Base-by-base conservation (phyloP, 2,329 filamentous ascomycete genomes). In the Biscogniauxia marginata region DNA sequence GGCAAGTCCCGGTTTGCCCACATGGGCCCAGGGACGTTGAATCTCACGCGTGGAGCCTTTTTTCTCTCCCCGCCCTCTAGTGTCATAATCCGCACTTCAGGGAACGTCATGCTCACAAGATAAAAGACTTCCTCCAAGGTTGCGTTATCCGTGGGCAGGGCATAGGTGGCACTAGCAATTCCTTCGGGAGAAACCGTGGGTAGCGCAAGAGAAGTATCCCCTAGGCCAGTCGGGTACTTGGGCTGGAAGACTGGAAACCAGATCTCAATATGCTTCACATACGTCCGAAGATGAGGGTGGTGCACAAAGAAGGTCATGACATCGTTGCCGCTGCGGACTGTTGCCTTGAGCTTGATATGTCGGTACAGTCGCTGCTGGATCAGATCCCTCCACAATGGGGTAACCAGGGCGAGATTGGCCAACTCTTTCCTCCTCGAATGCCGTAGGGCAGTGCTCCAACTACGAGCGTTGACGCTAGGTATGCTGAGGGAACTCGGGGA, bases 171-270 rank as follows among this genome's bases (percentile, higher is more conserved):
- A 46, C 79, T 80, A n/a, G 79, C 80, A 54, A 84, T 73, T 24
- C 81, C 81, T 57, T 83, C 80, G 44, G 77, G 76, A 2, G 79
- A 81, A n/a, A 84, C 77, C 0, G 77, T 81, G 7, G 81, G 81
- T 8, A 83, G 70, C 1, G 76, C 71, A 50, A 78, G 73, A 54
- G 70, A 66, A 0, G 74, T 75, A 44, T 76, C 75, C 16, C 77
- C 75, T 19, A 76, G 62, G 3, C 75, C 72, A 44, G 74, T 65
- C 4, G 78, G 73, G 8, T 76, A 76, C 54, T 79, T 81, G 19
- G 82, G 83, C 62, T 86, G 81, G 64, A 88, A 91, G 44, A 91
- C 87, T 3, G 89, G 88, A 59, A 91, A 89, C 87, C 88, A 91
- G 45, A 91, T 79, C 71, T 91, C 88, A 57, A 91, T 81, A 66